Evolutionary conservation across 768 basidiomycete genomes (phyloP), one percentile per base, ranked within the genome.

Genomic region (Thelephora ganbajun): DNA sequence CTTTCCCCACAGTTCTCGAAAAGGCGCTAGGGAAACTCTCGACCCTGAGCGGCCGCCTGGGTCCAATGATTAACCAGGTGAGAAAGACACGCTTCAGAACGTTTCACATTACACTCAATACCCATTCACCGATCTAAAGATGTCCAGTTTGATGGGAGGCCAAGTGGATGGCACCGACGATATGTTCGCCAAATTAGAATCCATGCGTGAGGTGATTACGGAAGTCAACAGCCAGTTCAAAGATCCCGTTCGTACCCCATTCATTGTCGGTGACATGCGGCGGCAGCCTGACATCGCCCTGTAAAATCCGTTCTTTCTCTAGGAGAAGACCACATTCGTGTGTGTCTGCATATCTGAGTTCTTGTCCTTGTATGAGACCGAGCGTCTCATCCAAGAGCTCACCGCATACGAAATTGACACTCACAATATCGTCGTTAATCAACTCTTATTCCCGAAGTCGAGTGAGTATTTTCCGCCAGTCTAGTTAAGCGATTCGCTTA

Each of bases 211-310:
- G 33, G 83, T 97, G 51, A 98, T 99, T 57, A 96, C 89, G 12
- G 96, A 99, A 63, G 96, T 99, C 47, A 98, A 98, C 72, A 85
- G 87, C 1, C 96, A 99, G 58, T 99, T 99, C 76, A 98, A 97
- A 64, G 93, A 99, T 65, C 91, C 96, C 1, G 91, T 92, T 55
- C 48, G 86, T 72, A 16, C 11, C 20, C 23, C 26, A 7, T 23
- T 9, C 11, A 11, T 34, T 14, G 26, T 41, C 43, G 35, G 11
- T 46, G 16, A 30, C 33, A 16, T 18, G 11, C 23, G 12, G 13
- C 2, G 23, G 6, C 33, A 7, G 30, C 6, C 11, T 44, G 11
- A 11, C 11, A 11, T 16, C 36, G 42, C 33, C 16, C 3, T 18
- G 22, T 16, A 9, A 35, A 41, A 23, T 42, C 11, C 35, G 14